phyloP scores from a whole-genome alignment of 2,329 filamentous ascomycete species.

The Mollisiaceae sp. region DNA sequence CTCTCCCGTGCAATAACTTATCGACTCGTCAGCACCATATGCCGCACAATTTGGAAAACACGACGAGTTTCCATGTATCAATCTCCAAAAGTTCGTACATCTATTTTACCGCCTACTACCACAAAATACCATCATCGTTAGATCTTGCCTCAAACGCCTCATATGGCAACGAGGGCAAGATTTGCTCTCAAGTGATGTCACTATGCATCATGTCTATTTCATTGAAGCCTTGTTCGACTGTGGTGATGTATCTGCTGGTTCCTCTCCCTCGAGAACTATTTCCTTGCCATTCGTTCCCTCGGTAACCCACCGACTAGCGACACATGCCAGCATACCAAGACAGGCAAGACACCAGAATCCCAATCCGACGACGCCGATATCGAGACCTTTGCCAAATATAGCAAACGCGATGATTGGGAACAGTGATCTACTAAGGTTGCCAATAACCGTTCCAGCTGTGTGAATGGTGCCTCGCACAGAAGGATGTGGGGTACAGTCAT shows the following conservation, averaged over 20 bases:
- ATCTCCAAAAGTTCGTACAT: too few species aligned
- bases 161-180: too few species aligned
- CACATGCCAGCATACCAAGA: constrained; percentile 54
- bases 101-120: too few species aligned
- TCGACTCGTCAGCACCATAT: too few species aligned
- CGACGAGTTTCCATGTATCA: too few species aligned
- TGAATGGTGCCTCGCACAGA: constrained; percentile 61
- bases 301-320: constrained; percentile 57
- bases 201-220: neutral
- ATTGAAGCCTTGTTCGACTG: neutral
- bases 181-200: too few species aligned
- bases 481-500: constrained; percentile 62
- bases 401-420: constrained; percentile 62
- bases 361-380: constrained; percentile 58
- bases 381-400: constrained; percentile 53
- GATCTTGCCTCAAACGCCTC: too few species aligned
- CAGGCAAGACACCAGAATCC: constrained; percentile 48
- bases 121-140: too few species aligned
- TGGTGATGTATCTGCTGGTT: constrained; percentile 30
- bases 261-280: constrained; percentile 64
- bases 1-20: too few species aligned
- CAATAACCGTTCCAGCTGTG: constrained; percentile 59
- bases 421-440: constrained; percentile 59
- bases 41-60: too few species aligned
- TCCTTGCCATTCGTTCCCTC: constrained; percentile 66